phyloP scores from a whole-genome alignment of 306 rosid species.

The Senna tora region DNA sequence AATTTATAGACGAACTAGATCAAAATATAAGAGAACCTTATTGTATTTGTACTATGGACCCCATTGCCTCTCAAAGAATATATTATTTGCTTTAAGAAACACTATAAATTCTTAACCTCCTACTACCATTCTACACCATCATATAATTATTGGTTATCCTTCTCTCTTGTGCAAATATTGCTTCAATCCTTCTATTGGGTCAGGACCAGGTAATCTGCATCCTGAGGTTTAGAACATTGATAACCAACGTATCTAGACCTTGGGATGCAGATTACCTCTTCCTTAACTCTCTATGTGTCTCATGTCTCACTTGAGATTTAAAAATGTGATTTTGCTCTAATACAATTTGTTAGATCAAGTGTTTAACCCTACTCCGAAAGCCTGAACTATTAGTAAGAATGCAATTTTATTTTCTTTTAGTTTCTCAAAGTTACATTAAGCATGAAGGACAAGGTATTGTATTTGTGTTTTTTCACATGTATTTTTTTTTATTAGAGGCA shows the following conservation, averaged over 20 bases:
- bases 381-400: no score
- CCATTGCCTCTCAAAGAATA: conserved; percentile 11
- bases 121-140: conserved; percentile 21
- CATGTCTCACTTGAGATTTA: no score
- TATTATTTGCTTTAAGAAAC: conserved; percentile 25
- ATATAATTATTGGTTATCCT: not conserved
- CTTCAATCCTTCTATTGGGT: conserved; percentile 39
- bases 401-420: not conserved
- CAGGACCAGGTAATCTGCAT: conserved; percentile 56
- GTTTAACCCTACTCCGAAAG: no score
- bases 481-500: no score
- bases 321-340: no score
- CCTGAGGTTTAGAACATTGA: conserved; percentile 67
- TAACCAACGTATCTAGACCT: conserved; percentile 34
- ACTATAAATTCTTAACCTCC: conserved; percentile 50
- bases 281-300: no score
- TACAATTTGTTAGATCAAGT: not conserved
- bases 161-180: conserved; percentile 2
- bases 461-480: no score
- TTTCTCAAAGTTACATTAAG: not conserved
- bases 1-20: not conserved
- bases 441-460: no score
- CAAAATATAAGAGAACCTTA: not conserved
- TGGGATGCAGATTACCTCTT: conserved; percentile 49
- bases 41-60: not conserved